A percentile compares a stretch with the other conserved stretches of the same genome.
phyloP scores from a whole-genome alignment of 169 alveolate genomes.

The Toxoplasma gondii region DNA sequence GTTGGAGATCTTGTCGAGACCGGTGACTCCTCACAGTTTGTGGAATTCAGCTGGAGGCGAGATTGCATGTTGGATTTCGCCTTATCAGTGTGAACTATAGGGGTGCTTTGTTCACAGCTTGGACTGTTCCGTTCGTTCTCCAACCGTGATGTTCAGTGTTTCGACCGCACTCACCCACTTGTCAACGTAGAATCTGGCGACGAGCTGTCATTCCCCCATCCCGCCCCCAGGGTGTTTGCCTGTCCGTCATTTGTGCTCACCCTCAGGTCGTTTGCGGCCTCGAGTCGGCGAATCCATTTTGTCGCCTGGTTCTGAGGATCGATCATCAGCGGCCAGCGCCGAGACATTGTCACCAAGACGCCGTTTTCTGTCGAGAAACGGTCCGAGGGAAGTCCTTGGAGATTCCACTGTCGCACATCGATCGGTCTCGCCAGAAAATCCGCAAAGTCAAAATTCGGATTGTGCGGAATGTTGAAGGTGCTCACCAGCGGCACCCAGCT shows the following conservation, averaged over 20 bases:
- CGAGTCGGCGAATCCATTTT: slow-evolving; percentile 91
- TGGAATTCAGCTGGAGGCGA: too few species aligned
- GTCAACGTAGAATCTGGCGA: too few species aligned
- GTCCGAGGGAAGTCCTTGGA: slow-evolving; percentile 93
- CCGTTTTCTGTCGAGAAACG: slow-evolving; percentile 94
- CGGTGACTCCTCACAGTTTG: too few species aligned
- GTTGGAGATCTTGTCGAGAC: too few species aligned
- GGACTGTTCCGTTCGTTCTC: too few species aligned
- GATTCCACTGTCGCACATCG: slow-evolving; percentile 89
- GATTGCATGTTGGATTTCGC: too few species aligned
- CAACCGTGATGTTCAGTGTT: too few species aligned
- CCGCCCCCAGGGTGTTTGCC: too few species aligned
- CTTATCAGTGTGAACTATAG: too few species aligned
- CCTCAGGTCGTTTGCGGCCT: background rate
- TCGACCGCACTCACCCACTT: too few species aligned
- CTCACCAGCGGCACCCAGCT: background rate
- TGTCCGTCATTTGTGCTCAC: background rate
- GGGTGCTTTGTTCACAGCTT: too few species aligned
- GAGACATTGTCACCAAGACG: slow-evolving; percentile 87
- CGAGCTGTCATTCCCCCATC: too few species aligned
- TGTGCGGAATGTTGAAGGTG: slow-evolving; percentile 83
- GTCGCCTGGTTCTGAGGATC: slow-evolving; percentile 96
- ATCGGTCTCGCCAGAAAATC: slow-evolving; percentile 93
- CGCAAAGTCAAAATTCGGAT: slow-evolving; percentile 87
- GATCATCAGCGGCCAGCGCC: slow-evolving; percentile 95